Evolutionary conservation across 345 rosid genomes (phyloP).

Genomic region (Eucalyptus urophylla): DNA sequence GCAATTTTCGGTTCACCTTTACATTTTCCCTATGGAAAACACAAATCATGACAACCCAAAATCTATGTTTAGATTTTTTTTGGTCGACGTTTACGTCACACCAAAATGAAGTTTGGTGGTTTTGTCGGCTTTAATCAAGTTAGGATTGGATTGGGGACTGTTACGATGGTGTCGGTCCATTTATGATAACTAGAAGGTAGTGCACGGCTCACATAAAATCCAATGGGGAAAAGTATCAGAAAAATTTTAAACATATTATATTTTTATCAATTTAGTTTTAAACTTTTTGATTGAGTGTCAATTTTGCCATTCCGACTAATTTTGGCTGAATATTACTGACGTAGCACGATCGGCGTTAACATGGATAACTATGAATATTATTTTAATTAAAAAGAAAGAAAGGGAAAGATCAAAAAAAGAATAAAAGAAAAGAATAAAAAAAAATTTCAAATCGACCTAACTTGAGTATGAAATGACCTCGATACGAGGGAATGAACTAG

Average conservation of each 20-base stretch:
- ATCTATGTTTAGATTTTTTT: neutral
- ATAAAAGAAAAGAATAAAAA: too few relatives aligned
- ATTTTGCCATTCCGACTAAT: too few relatives aligned
- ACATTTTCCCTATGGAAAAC: neutral
- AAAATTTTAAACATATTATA: too few relatives aligned
- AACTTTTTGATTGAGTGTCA: rapidly evolving
- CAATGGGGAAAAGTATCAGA: too few relatives aligned
- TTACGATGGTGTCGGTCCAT: neutral
- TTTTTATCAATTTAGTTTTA: too few relatives aligned
- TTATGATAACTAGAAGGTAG: neutral
- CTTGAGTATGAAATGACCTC: neutral
- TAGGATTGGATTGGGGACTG: neutral
- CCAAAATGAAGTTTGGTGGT: neutral
- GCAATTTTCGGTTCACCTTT: neutral
- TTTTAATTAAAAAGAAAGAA: too few relatives aligned
- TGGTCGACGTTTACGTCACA: neutral
- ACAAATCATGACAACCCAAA: neutral
- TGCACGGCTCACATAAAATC: too few relatives aligned
- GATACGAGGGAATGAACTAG: neutral
- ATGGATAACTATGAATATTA: too few relatives aligned
- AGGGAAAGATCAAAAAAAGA: too few relatives aligned
- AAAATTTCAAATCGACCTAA: neutral
- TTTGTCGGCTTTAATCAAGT: neutral
- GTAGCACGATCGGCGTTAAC: rapidly evolving
- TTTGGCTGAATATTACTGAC: too few relatives aligned